A percentile compares a stretch with the other conserved stretches of the same genome.
Conservation (phyloP, 2,329 filamentous ascomycete species). For the Triangularia verruculosa region DNA sequence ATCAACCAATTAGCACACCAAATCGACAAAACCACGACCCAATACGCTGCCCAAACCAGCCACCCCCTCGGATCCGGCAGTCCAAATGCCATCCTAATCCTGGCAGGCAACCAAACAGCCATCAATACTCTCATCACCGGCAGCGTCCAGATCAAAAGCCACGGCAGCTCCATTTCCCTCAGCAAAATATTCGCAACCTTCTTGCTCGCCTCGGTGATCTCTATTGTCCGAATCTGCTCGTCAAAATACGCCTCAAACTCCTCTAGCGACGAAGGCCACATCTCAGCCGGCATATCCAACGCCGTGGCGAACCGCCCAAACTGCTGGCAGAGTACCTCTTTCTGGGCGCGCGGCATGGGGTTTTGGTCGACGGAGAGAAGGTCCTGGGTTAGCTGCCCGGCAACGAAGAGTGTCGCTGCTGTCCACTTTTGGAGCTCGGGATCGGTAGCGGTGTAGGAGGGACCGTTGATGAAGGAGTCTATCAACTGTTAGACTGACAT, state of each 20-base stretch:
- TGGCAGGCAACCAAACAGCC: conserved; percentile 9
- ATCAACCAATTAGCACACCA: not conserved
- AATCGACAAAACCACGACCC: not conserved
- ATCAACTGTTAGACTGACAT: not conserved
- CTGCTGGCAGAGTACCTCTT: conserved; percentile 3
- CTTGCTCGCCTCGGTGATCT: not conserved
- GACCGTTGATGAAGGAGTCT: conserved; percentile 7
- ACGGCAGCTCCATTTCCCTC: conserved; percentile 7
- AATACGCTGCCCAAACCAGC: conserved; percentile 3
- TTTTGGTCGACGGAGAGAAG: not conserved
- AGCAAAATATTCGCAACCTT: conserved; percentile 7
- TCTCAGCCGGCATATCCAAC: conserved; percentile 12
- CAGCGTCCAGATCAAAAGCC: conserved; percentile 13
- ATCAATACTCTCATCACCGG: conserved; percentile 14
- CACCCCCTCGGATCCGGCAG: conserved; percentile 2
- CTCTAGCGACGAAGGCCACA: conserved; percentile 13
- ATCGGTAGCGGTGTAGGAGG: conserved; percentile 7
- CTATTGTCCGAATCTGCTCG: not conserved
- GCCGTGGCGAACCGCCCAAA: conserved; percentile 4
- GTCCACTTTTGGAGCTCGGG: conserved; percentile 13
- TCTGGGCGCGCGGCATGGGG: not conserved
- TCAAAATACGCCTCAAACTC: conserved; percentile 11
- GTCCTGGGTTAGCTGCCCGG: not conserved
- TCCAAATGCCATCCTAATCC: not conserved
- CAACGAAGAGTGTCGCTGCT: conserved; percentile 10